Evolutionary conservation across 192 early-diverging fungal genomes (phyloP).

Genomic region (Funneliformis mosseae): DNA sequence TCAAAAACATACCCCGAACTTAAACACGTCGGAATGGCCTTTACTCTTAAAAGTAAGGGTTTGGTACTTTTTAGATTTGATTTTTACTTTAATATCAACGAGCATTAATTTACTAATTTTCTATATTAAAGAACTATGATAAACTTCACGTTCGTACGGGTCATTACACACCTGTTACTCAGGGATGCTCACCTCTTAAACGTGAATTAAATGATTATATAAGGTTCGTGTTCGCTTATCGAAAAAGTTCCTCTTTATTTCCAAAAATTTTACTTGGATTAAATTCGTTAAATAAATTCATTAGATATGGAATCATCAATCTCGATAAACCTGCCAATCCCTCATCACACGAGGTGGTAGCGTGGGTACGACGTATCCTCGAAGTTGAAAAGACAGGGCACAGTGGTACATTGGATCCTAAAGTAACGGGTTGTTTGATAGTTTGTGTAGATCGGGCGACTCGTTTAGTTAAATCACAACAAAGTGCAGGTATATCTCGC

Average conservation of each 20-base stretch:
- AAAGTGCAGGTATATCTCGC: constrained; percentile 77
- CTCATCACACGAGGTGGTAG: constrained; percentile 99
- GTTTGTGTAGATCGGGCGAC: constrained; percentile 99
- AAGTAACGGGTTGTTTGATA: constrained; percentile 98
- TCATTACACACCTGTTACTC: constrained; percentile 98
- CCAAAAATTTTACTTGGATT: not conserved
- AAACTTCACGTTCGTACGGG: constrained; percentile 95
- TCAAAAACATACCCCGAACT: constrained; percentile 65
- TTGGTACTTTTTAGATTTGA: not conserved
- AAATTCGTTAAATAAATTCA: not conserved
- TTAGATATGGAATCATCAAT: constrained; percentile 96
- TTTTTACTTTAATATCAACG: not conserved
- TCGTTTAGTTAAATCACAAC: constrained; percentile 98
- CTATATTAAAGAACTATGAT: constrained; percentile 80
- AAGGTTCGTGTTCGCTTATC: constrained; percentile 43
- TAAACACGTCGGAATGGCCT: constrained; percentile 96
- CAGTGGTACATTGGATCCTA: constrained; percentile 97
- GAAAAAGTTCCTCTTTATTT: not conserved
- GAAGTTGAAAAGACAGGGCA: constrained; percentile 98
- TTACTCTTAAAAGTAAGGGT: constrained; percentile 83
- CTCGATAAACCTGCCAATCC: constrained; percentile 99
- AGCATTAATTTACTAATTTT: not conserved
- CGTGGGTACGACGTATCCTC: constrained; percentile 98
- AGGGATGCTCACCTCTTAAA: constrained; percentile 92
- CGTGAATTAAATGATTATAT: constrained; percentile 90